Percentiles rank a stretch among this genome's conserved stretches.
These are phyloP conservation scores for Hypoxylon sp. DNA, from an alignment of 2,329 filamentous ascomycete species.

Conservation along the genomic window DNA sequence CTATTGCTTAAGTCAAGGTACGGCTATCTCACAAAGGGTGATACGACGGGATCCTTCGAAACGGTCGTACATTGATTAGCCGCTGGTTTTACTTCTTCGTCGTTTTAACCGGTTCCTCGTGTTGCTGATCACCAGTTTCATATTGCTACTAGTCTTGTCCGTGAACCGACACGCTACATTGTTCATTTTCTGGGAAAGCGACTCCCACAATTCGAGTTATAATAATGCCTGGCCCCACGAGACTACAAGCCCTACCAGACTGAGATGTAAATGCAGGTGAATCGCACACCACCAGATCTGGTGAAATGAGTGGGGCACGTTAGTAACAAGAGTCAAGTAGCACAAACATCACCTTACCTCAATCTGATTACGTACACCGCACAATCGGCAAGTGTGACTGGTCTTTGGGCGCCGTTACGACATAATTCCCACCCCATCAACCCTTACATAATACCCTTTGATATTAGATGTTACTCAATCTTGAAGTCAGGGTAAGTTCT, in stretches of 20 bases:
- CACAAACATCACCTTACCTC: background rate
- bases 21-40: background rate
- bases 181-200: no score
- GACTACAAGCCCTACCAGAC: no score
- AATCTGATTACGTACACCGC: background rate
- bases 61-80: background rate
- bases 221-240: no score
- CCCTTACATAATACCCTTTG: background rate
- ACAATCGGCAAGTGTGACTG: background rate
- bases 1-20: conserved; percentile 8
- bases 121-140: no score
- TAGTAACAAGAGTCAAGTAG: background rate
- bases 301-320: no score
- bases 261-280: no score
- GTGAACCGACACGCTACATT: background rate
- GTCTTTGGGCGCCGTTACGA: background rate
- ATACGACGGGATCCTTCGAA: background rate
- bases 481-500: conserved; percentile 7
- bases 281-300: no score
- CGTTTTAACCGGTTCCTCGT: background rate
- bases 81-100: background rate
- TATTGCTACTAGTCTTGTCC: background rate
- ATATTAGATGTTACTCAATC: background rate
- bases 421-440: background rate
- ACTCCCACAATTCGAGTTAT: no score